Evolutionary conservation across 495 filamentous ascomycete species (phyloP).

Genomic region (Terfezia boudieri): DNA sequence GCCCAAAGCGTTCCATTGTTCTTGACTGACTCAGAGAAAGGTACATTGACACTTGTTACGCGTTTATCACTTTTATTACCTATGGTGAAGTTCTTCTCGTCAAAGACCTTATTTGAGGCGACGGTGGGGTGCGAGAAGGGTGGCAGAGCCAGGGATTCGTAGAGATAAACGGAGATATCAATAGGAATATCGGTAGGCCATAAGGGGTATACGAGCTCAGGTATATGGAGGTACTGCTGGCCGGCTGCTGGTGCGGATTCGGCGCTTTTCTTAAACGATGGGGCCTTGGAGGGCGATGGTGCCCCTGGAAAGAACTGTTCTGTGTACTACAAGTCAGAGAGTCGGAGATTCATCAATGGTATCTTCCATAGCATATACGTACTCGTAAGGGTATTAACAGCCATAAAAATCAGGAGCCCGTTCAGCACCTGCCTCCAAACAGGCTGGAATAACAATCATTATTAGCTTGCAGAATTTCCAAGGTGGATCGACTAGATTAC

Average conservation of each 20-base stretch:
- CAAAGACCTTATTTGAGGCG: constrained; percentile 36
- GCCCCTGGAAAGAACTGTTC: neutral
- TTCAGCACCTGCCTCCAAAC: neutral
- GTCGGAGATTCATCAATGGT: too few relatives aligned
- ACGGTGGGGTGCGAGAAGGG: constrained; percentile 36
- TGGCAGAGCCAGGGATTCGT: constrained; percentile 45
- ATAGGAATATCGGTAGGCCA: constrained; percentile 27
- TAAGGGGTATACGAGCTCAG: neutral
- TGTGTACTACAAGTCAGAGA: neutral
- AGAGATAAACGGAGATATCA: constrained; percentile 71
- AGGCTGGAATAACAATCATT: neutral
- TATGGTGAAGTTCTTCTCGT: constrained; percentile 62
- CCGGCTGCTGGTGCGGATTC: neutral
- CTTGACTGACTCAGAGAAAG: constrained; percentile 58
- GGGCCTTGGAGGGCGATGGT: neutral
- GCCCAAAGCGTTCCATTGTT: constrained; percentile 85
- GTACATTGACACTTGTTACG: constrained; percentile 51
- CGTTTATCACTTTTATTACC: constrained; percentile 63
- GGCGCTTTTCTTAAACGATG: neutral
- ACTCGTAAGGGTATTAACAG: neutral
- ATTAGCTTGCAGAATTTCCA: too few relatives aligned
- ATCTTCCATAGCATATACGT: neutral
- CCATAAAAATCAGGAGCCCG: neutral
- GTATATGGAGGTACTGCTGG: neutral
- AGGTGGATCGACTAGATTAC: too few relatives aligned